Conservation (phyloP, 2,329 filamentous ascomycete genomes). For the Phialophora verrucosa region DNA sequence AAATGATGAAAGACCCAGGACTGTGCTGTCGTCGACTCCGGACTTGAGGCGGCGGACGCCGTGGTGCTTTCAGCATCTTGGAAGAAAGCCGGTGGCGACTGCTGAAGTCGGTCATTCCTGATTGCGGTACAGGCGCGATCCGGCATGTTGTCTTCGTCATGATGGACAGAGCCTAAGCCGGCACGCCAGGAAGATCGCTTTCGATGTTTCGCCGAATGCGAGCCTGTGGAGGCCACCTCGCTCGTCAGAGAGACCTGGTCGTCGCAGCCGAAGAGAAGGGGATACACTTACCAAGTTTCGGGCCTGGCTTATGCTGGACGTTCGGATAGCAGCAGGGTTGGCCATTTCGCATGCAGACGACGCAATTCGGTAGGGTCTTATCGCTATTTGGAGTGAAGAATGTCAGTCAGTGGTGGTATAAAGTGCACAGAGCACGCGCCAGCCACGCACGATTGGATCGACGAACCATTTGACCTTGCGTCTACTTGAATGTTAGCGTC, state of each 20-base stretch:
- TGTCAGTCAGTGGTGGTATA: background rate
- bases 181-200: conserved; percentile 5
- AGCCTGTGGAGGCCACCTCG: background rate
- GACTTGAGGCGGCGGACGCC: conserved; percentile 5
- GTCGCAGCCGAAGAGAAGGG: background rate
- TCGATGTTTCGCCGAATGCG: conserved; percentile 7
- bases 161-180: background rate
- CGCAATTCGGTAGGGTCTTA: conserved; percentile 14
- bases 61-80: background rate
- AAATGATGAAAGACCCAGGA: conserved; percentile 22
- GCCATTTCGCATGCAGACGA: conserved; percentile 14
- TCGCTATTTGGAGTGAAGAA: conserved; percentile 1
- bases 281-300: conserved; percentile 14
- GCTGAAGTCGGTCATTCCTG: background rate
- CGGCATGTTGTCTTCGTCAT: background rate
- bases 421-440: background rate
- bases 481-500: conserved; percentile 10
- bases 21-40: conserved; percentile 14
- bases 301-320: conserved; percentile 15
- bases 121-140: background rate
- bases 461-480: conserved; percentile 24
- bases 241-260: background rate
- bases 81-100: background rate
- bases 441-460: background rate
- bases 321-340: conserved; percentile 14